phyloP scores from a whole-genome alignment of 768 basidiomycete species.

The Lentinula lateritia region DNA sequence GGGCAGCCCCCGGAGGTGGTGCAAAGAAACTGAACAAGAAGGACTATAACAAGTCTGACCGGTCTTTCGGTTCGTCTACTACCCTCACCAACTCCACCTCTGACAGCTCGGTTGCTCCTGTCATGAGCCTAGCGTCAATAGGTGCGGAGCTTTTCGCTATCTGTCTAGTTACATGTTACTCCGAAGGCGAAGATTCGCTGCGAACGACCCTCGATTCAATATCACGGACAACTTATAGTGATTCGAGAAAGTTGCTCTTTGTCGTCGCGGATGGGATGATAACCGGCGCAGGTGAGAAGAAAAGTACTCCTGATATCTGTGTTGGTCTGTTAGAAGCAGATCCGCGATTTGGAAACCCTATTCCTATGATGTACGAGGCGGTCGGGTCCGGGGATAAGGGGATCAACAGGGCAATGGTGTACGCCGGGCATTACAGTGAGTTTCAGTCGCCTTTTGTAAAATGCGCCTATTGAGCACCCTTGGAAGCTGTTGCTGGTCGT shows the following conservation, averaged over 20 bases:
- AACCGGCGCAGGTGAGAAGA: conserved; percentile 94
- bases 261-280: conserved; percentile 99
- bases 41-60: conserved; percentile 35
- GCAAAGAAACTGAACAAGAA: conserved; percentile 48
- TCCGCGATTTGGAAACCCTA: conserved; percentile 92
- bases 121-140: conserved; percentile 85
- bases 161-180: conserved; percentile 96
- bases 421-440: conserved; percentile 99
- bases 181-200: conserved; percentile 91
- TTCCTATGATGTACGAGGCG: conserved; percentile 88
- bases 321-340: conserved; percentile 89
- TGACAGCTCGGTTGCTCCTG: conserved; percentile 43
- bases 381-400: conserved; percentile 87
- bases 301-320: conserved; percentile 94
- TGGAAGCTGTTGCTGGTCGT: conserved; percentile 70
- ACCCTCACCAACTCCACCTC: conserved; percentile 44
- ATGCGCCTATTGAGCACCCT: conserved; percentile 2
- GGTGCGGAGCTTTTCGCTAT: conserved; percentile 94
- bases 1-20: conserved; percentile 59
- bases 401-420: conserved; percentile 95
- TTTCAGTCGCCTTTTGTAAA: conserved; percentile 14
- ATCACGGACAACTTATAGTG: conserved; percentile 85
- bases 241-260: conserved; percentile 87
- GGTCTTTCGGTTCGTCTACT: conserved; percentile 45
- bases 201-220: conserved; percentile 92